A percentile compares a stretch with the other conserved stretches of the same genome.
Evolutionary conservation across 495 filamentous ascomycete genomes (phyloP).

Genomic region (Diplogelasinospora grovesii): DNA sequence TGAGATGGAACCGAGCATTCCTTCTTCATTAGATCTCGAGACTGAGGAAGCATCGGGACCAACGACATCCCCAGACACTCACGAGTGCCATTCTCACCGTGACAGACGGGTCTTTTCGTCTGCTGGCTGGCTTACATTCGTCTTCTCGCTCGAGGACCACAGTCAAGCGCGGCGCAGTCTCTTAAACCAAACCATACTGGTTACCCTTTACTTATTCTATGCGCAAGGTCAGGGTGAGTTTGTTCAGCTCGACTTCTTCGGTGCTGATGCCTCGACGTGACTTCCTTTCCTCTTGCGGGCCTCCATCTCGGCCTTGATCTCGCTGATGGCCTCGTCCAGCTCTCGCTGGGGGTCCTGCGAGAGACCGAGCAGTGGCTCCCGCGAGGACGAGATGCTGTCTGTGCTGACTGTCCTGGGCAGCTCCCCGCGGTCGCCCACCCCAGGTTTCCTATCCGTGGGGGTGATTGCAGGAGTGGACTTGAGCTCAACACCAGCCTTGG

Average conservation of each 20-base stretch:
- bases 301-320: conserved; percentile 60
- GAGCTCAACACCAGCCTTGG: conserved; percentile 22
- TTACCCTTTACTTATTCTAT: no score
- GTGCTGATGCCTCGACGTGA: conserved; percentile 6
- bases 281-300: conserved; percentile 48
- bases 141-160: no score
- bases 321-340: conserved; percentile 69
- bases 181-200: no score
- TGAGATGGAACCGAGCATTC: no score
- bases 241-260: conserved; percentile 1
- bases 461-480: neutral
- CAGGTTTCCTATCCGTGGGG: neutral
- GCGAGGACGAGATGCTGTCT: conserved; percentile 26
- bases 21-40: no score
- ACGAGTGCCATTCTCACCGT: no score
- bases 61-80: no score
- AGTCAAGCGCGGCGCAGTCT: no score
- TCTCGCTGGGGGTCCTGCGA: conserved; percentile 70
- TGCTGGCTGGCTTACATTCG: no score
- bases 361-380: conserved; percentile 65
- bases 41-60: no score
- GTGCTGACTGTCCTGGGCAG: conserved; percentile 26
- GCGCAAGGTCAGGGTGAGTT: no score
- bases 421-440: neutral
- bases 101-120: no score